phyloP scores from a whole-genome alignment of 2,329 filamentous ascomycete genomes.

The Colletotrichum cordylinicola region DNA sequence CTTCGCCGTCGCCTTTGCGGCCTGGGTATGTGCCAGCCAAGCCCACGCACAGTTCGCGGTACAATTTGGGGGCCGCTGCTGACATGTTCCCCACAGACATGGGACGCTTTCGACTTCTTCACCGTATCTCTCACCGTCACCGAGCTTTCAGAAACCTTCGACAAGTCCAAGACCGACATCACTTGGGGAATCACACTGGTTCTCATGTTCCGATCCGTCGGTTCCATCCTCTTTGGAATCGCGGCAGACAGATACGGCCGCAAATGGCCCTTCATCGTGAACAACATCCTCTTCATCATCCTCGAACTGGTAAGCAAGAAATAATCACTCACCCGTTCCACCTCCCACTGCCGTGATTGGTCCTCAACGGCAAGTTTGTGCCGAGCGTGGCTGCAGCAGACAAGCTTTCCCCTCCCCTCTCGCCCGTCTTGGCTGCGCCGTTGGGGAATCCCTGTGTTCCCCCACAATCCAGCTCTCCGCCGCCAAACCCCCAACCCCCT shows the following conservation, averaged over 20 bases:
- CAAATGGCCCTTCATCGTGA: constrained; percentile 77
- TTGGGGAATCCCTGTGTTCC: constrained; percentile 11
- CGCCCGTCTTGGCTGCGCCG: constrained; percentile 16
- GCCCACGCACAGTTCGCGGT: neutral
- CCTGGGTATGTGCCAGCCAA: constrained; percentile 51
- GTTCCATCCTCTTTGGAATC: constrained; percentile 59
- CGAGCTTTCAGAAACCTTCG: constrained; percentile 58
- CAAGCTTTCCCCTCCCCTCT: constrained; percentile 14
- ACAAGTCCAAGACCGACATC: constrained; percentile 60
- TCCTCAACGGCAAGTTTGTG: neutral
- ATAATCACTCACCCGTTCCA: constrained; percentile 2
- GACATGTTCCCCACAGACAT: constrained; percentile 44
- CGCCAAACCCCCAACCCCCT: neutral
- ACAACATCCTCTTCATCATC: constrained; percentile 75
- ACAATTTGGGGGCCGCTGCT: neutral
- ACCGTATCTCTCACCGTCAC: constrained; percentile 66
- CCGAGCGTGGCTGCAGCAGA: constrained; percentile 1
- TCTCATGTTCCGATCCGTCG: constrained; percentile 65
- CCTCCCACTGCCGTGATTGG: neutral
- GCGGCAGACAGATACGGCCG: constrained; percentile 62
- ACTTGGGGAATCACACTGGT: constrained; percentile 70
- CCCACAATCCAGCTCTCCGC: neutral
- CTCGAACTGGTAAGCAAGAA: constrained; percentile 68
- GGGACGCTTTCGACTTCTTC: constrained; percentile 73
- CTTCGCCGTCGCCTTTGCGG: constrained; percentile 59